Evolutionary conservation across 805 yeast species (phyloP), one percentile per base, ranked within the genome.

Genomic region (Candida khao-thaluensis): DNA sequence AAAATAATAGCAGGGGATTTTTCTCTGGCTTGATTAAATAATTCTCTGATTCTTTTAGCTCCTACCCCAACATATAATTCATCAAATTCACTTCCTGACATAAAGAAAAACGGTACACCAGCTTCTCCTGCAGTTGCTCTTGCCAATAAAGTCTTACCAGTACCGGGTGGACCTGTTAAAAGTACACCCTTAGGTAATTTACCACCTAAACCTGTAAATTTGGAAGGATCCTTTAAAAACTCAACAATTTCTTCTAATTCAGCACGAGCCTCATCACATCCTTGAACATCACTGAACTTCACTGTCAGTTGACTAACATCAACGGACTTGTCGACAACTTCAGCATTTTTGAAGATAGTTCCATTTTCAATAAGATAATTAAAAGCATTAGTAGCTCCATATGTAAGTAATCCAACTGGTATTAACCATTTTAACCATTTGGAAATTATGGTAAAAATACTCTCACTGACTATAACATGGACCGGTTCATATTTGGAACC

Each of bases 101-200:
- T 91, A 64, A 91, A 91, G 66, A 90, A 91, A 59, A 93, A 93
- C 30, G 98, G 99, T 17, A 93, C 98, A 40, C 96, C 98, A 5
- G 99, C 98, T 65, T 91, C 98, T 48, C 98, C 98, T 6, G 99
- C 99, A 21, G 96, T 95, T 20, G 99, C 98, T 53, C 98, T 80
- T 0, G 98, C 98, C 48, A 93, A 76, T 50, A 91, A 71, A 1
- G 99, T 93, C 62, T 93, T 91, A 77, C 99, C 99, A 5, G 99
- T 91, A 66, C 99, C 99, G 29, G 99, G 99, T 26, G 99, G 99
- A 32, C 99, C 99, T 9, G 98, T 93, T 48, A 91, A 72, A 43
- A 93, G 69, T 5, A 93, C 95, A 72, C 99, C 99, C 61, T 91
- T 93, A 42, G 99, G 98, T 53, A 93, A 73, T 62, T 90, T 90